Conservation (phyloP, 2,329 filamentous ascomycete genomes). For the Nemania diffusa region DNA sequence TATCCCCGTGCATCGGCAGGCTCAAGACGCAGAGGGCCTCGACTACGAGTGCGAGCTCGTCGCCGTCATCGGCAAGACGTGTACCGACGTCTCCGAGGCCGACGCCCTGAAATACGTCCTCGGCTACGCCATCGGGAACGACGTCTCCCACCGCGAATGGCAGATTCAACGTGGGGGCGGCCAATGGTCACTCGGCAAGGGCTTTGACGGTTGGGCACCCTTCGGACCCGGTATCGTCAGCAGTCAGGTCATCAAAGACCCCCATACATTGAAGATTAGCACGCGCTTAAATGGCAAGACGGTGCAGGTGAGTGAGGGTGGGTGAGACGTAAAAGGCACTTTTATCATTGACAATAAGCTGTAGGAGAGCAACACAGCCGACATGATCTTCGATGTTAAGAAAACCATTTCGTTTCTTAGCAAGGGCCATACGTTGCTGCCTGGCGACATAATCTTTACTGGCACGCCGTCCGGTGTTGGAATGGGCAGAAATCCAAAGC, state of each 20-base stretch:
- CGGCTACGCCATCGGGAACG: constrained; percentile 80
- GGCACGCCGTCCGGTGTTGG: constrained; percentile 77
- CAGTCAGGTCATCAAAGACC: constrained; percentile 63
- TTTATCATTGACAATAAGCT: constrained; percentile 18
- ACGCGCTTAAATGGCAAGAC: constrained; percentile 69
- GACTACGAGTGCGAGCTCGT: constrained; percentile 87
- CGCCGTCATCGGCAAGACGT: constrained; percentile 75
- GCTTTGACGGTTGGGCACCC: constrained; percentile 80
- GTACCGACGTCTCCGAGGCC: constrained; percentile 71
- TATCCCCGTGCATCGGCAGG: constrained; percentile 72
- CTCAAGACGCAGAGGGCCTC: constrained; percentile 72
- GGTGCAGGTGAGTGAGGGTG: constrained; percentile 57
- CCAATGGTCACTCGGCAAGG: constrained; percentile 78
- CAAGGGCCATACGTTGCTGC: constrained; percentile 69
- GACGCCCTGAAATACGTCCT: constrained; percentile 77
- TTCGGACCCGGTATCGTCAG: constrained; percentile 78
- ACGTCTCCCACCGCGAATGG: constrained; percentile 84
- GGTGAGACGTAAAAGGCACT: constrained; percentile 12
- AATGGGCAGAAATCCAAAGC: constrained; percentile 72
- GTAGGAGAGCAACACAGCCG: constrained; percentile 64
- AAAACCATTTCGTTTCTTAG: constrained; percentile 69
- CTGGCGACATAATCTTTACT: constrained; percentile 74
- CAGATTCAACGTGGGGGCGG: constrained; percentile 74
- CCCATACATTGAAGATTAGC: constrained; percentile 65
- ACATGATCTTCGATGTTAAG: constrained; percentile 72